Evolutionary conservation across 2,329 filamentous ascomycete species (phyloP).

Genomic region (Curvularia sp.): DNA sequence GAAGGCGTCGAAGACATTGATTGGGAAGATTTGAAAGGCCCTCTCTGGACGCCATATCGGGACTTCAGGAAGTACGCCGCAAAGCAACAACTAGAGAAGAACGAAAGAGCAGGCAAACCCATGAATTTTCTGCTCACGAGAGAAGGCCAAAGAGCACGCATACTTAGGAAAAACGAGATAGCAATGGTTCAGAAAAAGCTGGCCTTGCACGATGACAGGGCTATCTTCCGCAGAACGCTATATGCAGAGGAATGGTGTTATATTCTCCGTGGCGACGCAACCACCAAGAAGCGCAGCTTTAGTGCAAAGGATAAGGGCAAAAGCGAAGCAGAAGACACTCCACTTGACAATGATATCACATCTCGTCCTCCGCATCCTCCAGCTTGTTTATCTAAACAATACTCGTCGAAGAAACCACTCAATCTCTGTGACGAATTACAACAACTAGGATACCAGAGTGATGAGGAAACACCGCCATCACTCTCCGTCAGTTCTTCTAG

Average conservation of each 20-base stretch:
- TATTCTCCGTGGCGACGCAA: conserved; percentile 4
- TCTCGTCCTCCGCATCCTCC: conserved; percentile 35
- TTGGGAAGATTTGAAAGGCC: not conserved
- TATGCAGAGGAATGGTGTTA: conserved; percentile 6
- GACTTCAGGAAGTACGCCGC: not conserved
- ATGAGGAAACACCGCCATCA: not conserved
- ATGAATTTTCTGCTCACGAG: not conserved
- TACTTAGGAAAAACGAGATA: not conserved
- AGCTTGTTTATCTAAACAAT: not conserved
- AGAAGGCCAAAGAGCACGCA: not conserved
- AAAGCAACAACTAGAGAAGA: not conserved
- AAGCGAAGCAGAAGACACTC: not conserved
- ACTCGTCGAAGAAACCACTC: not conserved
- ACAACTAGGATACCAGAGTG: not conserved
- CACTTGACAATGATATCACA: conserved; percentile 25
- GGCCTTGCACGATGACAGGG: not conserved
- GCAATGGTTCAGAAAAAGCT: not conserved
- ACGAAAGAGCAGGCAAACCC: not conserved
- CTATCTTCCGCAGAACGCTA: not conserved
- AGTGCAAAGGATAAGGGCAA: too few species aligned
- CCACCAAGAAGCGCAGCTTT: not conserved
- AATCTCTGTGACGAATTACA: not conserved
- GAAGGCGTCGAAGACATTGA: not conserved
- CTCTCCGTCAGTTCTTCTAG: not conserved
- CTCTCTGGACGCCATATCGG: conserved; percentile 11